Evolutionary conservation across 2,329 filamentous ascomycete species (phyloP).

Genomic region (Cytospora piceicola): DNA sequence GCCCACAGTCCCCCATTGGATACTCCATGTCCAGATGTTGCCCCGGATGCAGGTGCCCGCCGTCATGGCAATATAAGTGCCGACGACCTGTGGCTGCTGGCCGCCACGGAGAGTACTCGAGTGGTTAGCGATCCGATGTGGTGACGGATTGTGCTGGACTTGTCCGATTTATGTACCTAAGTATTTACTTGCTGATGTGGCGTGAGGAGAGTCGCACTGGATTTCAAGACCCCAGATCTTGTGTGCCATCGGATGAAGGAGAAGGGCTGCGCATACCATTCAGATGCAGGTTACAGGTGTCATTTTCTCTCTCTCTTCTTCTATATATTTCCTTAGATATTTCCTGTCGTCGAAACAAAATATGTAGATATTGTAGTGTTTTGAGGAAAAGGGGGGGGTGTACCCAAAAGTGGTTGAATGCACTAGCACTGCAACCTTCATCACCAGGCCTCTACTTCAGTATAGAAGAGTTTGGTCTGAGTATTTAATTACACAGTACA

Average conservation of each 20-base stretch:
- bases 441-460: too few relatives aligned
- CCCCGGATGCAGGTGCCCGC: background rate
- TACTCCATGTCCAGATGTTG: slow-evolving; percentile 8
- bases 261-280: background rate
- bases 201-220: slow-evolving; percentile 14
- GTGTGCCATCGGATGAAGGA: background rate
- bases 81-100: background rate
- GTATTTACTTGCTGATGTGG: slow-evolving; percentile 5
- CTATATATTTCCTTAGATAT: too few relatives aligned
- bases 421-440: slow-evolving; percentile 3
- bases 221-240: slow-evolving; percentile 7
- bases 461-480: too few relatives aligned
- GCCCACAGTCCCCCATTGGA: background rate
- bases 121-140: slow-evolving; percentile 6
- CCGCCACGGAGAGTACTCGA: slow-evolving; percentile 5
- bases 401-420: slow-evolving; percentile 15
- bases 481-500: too few relatives aligned
- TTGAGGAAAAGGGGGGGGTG: slow-evolving; percentile 3
- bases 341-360: too few relatives aligned
- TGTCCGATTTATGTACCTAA: slow-evolving; percentile 3
- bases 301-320: too few relatives aligned
- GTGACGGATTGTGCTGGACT: slow-evolving; percentile 17
- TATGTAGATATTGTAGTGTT: slow-evolving; percentile 1
- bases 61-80: slow-evolving; percentile 9
- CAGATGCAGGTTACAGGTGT: too few relatives aligned